Conservation (phyloP, 2,329 filamentous ascomycete genomes). For the Davidsoniella eucalypti region DNA sequence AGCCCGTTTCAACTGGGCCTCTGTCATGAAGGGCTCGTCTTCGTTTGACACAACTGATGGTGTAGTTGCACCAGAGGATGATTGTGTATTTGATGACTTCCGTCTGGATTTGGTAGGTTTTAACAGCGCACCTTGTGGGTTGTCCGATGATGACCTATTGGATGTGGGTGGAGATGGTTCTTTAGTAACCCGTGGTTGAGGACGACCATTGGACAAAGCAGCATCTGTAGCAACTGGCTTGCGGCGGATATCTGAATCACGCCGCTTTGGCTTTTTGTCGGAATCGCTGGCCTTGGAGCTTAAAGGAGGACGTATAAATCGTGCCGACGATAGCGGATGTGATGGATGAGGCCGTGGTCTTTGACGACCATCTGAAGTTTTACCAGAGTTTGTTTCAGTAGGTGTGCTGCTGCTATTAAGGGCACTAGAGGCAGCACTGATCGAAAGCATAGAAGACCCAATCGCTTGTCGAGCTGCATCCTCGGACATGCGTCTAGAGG, state of each 20-base stretch:
- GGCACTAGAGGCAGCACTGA: conserved; percentile 41
- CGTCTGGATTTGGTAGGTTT: too few species aligned
- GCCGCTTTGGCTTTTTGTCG: conserved; percentile 3
- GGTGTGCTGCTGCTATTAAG: conserved; percentile 20
- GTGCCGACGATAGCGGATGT: conserved; percentile 9
- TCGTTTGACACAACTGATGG: conserved; percentile 2
- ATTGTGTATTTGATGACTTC: neutral
- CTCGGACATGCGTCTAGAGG: conserved; percentile 15
- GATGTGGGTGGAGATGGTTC: conserved; percentile 7
- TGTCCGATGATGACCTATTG: conserved; percentile 9
- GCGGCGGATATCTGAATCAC: conserved; percentile 6
- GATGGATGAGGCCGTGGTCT: conserved; percentile 5
- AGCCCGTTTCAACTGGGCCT: conserved; percentile 1
- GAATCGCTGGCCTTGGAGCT: neutral
- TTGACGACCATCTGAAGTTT: neutral
- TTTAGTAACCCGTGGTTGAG: neutral
- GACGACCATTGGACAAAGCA: neutral
- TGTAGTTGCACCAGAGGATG: neutral
- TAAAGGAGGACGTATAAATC: conserved; percentile 7
- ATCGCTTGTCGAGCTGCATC: conserved; percentile 23
- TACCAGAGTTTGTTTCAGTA: conserved; percentile 3
- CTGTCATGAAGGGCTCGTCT: conserved; percentile 1
- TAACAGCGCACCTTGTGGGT: neutral
- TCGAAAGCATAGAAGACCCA: conserved; percentile 32
- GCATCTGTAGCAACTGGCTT: conserved; percentile 8